Base-by-base conservation (phyloP, 2,329 filamentous ascomycete genomes). In the Aspergillus ustus region DNA sequence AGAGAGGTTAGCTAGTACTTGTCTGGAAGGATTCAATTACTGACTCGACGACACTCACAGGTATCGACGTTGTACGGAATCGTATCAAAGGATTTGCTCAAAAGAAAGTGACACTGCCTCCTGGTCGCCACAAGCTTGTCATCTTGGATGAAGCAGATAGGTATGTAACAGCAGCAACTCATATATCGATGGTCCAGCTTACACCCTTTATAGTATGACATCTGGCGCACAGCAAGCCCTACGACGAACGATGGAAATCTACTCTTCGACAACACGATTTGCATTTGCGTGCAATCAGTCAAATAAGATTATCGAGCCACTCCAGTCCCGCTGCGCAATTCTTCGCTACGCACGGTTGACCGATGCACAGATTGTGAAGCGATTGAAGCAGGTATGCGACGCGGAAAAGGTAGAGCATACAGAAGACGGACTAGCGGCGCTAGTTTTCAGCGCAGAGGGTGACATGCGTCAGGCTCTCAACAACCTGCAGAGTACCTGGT, bases 391-490 rank as follows among this genome's bases (percentile, higher is more conserved):
- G 74, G 95, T 99, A 69, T 95, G 93, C 74, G 90, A 95, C 74
- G 93, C 92, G 1, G 95, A 99, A 79, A 88, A 91, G 67, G 93
- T 98, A 49, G 84, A 95, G 74, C 92, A 93, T 78, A 93, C 89
- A 55, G 95, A 99, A 70, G 94, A 98, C 75, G 95, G 95, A 0
- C 84, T 98, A 62, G 95, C 94, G 0, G 95, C 95, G n/a, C 82
- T 99, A 37, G 93, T 99, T 1, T 99, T 99, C 81, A 95, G 91
- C 65, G 95, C 95, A 7, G 95, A 99, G 78, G 95, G 95, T 60
- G 95, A 99, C 75, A 99, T 99, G 95, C 88, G 95, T 63, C 95
- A 99, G 80, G 95, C 95, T 40, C 97, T 99, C 83, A 99, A 99
- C 81, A 98, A 98, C 77, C 80, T 99, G 68, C 95, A 99, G 77